Evolutionary conservation across 441 rosid genomes (phyloP).

Genomic region (Gossypium davidsonii): DNA sequence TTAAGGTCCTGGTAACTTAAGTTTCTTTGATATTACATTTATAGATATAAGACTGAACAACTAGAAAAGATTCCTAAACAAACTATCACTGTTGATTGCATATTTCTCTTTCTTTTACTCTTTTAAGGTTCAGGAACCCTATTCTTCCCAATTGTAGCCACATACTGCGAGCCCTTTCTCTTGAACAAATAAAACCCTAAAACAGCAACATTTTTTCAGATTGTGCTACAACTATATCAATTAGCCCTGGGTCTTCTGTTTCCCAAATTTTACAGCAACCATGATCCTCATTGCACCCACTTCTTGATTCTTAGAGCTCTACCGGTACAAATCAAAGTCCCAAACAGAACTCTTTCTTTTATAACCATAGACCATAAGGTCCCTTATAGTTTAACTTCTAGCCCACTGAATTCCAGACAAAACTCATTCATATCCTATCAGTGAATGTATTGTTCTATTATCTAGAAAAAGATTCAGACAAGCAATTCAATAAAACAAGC

Average conservation of each 20-base stretch:
- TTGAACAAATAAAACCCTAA: neutral
- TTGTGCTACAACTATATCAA: neutral
- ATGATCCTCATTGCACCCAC: neutral
- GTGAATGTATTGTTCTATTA: neutral
- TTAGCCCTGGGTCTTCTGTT: neutral
- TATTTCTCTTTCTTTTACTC: neutral
- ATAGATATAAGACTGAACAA: neutral
- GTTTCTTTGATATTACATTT: neutral
- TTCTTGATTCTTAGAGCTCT: neutral
- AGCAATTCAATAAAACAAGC: constrained; percentile 6
- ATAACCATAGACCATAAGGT: neutral
- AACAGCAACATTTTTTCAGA: neutral
- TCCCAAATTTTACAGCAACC: neutral
- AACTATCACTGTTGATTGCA: neutral
- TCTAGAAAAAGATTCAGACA: neutral
- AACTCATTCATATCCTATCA: neutral
- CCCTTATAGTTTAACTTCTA: neutral
- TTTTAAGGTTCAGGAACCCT: neutral
- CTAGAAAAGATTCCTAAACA: neutral
- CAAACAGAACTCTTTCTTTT: neutral
- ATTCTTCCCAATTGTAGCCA: neutral
- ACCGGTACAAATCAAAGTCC: neutral
- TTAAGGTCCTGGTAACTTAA: neutral
- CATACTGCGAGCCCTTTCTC: neutral
- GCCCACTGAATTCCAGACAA: neutral